phyloP scores from a whole-genome alignment of 1,284 basidiomycete genomes.

The Trichosporon ovoides region DNA sequence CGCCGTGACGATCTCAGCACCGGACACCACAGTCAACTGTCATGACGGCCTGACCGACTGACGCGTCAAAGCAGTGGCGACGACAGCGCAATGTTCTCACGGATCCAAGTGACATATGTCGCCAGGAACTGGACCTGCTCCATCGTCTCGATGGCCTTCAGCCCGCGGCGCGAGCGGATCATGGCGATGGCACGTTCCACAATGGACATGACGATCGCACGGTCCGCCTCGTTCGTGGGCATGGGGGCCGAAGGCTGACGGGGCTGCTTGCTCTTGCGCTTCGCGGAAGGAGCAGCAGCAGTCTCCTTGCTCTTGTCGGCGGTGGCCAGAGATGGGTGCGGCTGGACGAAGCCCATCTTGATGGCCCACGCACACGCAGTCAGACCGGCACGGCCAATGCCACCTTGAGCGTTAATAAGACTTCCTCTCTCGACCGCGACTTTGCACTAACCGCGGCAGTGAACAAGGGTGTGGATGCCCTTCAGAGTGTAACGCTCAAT shows the following conservation, averaged over 20 bases:
- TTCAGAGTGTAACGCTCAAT: constrained; percentile 69
- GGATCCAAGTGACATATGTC: constrained; percentile 68
- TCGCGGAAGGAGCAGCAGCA: constrained; percentile 1
- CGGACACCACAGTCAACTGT: no score
- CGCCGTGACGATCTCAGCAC: no score
- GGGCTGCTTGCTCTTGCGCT: constrained; percentile 10
- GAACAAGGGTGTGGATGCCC: constrained; percentile 72
- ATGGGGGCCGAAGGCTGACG: constrained; percentile 3
- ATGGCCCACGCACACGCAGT: constrained; percentile 90
- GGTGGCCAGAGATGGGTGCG: constrained; percentile 38
- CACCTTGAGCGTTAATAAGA: constrained; percentile 45
- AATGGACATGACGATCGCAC: constrained; percentile 55
- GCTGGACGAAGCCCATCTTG: constrained; percentile 69
- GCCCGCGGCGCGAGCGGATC: constrained; percentile 66
- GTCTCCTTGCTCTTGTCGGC: constrained; percentile 1
- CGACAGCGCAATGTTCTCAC: constrained; percentile 27
- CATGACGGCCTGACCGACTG: not conserved
- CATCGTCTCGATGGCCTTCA: constrained; percentile 83
- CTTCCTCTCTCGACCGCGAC: not conserved
- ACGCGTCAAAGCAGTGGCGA: not conserved
- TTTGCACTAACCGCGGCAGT: constrained; percentile 67
- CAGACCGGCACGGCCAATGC: constrained; percentile 88
- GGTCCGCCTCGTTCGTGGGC: constrained; percentile 42
- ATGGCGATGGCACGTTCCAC: constrained; percentile 69
- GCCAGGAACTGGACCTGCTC: constrained; percentile 82